Evolutionary conservation across 176 grass and related monocot species (phyloP).

Genomic region (Saccharum spontaneum): DNA sequence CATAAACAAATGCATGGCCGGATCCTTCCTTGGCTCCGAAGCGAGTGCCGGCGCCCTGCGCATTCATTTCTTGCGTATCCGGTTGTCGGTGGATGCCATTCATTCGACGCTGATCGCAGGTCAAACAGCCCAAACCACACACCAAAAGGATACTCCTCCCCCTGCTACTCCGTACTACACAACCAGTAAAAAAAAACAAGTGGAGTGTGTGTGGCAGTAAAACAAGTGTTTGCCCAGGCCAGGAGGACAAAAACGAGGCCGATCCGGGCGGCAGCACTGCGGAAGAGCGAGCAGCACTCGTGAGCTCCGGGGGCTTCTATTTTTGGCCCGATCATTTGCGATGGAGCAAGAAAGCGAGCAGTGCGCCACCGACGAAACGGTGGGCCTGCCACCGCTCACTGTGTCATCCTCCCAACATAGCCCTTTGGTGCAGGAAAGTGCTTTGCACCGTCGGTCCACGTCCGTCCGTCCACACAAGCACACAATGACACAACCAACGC

Average conservation of each 20-base stretch:
- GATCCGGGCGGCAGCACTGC: background rate
- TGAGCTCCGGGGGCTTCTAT: background rate
- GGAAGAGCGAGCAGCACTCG: background rate
- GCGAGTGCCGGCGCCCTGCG: conserved; percentile 21
- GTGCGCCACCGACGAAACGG: conserved; percentile 1
- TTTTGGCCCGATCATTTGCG: background rate
- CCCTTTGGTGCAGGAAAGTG: conserved; percentile 9
- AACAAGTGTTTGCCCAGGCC: background rate
- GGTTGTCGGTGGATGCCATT: conserved; percentile 52
- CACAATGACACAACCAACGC: background rate
- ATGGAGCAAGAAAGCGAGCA: conserved; percentile 12
- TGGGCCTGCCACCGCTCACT: background rate
- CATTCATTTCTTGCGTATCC: conserved; percentile 35
- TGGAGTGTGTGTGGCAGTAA: background rate
- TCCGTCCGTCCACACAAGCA: background rate
- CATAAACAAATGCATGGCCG: conserved; percentile 10
- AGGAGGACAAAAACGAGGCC: background rate
- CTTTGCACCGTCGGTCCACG: background rate
- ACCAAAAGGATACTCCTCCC: background rate
- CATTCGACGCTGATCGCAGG: background rate
- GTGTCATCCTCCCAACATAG: background rate
- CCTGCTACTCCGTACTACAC: too few relatives aligned
- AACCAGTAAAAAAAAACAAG: background rate
- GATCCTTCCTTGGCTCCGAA: conserved; percentile 33
- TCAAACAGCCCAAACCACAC: conserved; percentile 31